Base-by-base conservation (phyloP, 805 yeast genomes). In the Cyberlindnera misumaiensis region DNA sequence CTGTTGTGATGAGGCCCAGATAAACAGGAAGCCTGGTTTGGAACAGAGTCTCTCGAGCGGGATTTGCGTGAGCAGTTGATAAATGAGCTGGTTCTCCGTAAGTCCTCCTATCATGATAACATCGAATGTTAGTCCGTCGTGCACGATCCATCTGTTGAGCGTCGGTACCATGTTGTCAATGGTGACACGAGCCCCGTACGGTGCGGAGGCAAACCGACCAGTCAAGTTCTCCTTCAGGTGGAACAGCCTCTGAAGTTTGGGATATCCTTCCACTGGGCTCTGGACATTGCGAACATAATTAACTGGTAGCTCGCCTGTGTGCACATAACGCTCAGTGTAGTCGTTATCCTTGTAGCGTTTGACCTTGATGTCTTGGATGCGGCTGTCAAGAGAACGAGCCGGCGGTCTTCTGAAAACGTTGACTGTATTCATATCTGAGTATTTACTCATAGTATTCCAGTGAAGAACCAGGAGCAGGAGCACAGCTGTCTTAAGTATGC, bases 41-140 rank as follows among this genome's bases (percentile, higher is more conserved):
- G 95, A 73, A 39, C 93, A 77, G 25, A 89, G 63, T 51, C 68
- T 77, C 45, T 77, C 80, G 5, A 89, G 64, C 0, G 96, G 95
- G 32, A 88, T 62, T 46, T 72, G 73, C 2, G 72, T 61, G 17
- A 89, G 63, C 3, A 80, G 50, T 1, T 85, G 83, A 32, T 74
- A 67, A 14, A 83, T 64, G 39, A 83, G 71, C 52, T 80, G 88
- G 52, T 82, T 78, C 46, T 83, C 89, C 1, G 82, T 73, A 36
- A 90, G 65, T 3, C 93, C 90, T 1, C 95, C 95, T 39, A 89
- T 77, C 95, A 90, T 86, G 11, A 90, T 83, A 10, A 87, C 95
- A 56, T 89, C 96, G 59, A 89, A 90, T 43, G 74, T 75, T 28
- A 84, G 53, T 7, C 72, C 68, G 40, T 77, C 75, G 14, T 64